Evolutionary conservation across 352 stramenopile genomes (phyloP).

Genomic region (Phytophthora boehmeriae): DNA sequence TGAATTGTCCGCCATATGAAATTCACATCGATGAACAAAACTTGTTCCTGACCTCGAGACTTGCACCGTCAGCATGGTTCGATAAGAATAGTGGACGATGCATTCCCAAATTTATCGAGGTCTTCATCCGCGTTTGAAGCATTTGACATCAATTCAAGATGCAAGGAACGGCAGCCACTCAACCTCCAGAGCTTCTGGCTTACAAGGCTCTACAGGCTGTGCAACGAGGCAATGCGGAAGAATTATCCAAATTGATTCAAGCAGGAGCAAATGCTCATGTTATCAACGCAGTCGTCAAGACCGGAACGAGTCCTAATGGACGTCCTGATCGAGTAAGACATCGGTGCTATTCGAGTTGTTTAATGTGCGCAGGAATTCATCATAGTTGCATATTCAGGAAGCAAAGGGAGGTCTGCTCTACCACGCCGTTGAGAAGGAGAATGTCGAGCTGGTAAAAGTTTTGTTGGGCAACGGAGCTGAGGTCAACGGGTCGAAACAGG

Average conservation of each 20-base stretch:
- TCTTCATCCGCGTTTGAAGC: no score
- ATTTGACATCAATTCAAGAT: no score
- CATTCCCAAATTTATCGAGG: neutral
- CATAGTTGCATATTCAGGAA: slow-evolving; percentile 16
- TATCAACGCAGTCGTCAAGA: slow-evolving; percentile 39
- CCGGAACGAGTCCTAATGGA: slow-evolving; percentile 32
- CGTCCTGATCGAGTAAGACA: slow-evolving; percentile 28
- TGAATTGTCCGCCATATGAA: no score
- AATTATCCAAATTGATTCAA: slow-evolving; percentile 31
- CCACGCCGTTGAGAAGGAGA: slow-evolving; percentile 35
- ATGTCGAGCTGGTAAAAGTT: slow-evolving; percentile 36
- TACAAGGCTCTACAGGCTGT: slow-evolving; percentile 38
- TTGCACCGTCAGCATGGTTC: neutral
- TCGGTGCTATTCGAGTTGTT: neutral
- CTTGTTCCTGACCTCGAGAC: no score
- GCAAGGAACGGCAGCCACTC: slow-evolving; percentile 10
- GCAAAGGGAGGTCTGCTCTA: slow-evolving; percentile 32
- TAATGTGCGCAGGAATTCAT: neutral
- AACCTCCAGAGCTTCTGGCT: slow-evolving; percentile 26
- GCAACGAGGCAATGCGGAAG: slow-evolving; percentile 31
- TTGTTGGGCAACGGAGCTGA: slow-evolving; percentile 34
- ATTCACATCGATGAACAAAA: no score
- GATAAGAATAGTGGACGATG: neutral
- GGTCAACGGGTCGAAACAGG: slow-evolving; percentile 36
- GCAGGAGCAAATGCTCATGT: slow-evolving; percentile 36